These are phyloP conservation scores for Glycyrrhiza uralensis DNA, from an alignment of 306 rosid genomes.

Conservation along the genomic window DNA sequence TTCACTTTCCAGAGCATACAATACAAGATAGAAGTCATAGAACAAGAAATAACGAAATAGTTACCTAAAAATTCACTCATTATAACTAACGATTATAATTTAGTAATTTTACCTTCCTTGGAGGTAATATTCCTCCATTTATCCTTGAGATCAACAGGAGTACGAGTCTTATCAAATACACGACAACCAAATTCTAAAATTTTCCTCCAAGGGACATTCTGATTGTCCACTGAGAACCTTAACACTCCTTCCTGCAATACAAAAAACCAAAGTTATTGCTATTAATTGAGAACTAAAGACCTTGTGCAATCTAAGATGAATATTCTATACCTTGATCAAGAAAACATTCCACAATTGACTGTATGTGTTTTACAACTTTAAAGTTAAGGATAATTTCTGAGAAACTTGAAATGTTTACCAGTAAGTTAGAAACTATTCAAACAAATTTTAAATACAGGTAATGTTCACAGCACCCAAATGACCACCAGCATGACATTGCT, in stretches of 20 bases:
- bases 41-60: background rate
- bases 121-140: constrained; percentile 57
- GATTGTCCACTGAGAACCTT: constrained; percentile 29
- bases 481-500: background rate
- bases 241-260: constrained; percentile 61
- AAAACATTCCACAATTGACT: background rate
- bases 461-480: background rate
- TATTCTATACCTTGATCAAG: background rate
- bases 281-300: constrained; percentile 6
- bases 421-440: background rate
- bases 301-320: background rate
- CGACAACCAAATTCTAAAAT: constrained; percentile 36
- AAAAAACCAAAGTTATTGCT: constrained; percentile 7
- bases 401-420: background rate
- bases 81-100: background rate
- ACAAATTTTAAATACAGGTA: constrained; percentile 9
- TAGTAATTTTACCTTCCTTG: constrained; percentile 35
- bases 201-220: constrained; percentile 41
- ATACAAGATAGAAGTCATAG: background rate
- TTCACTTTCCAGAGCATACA: constrained; percentile 2
- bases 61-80: background rate
- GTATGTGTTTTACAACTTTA: background rate
- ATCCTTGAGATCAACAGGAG: constrained; percentile 61
- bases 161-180: constrained; percentile 38
- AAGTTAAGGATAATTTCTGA: background rate